Evolutionary conservation across 352 stramenopile species (phyloP).

Genomic region (Pythium chondricola): DNA sequence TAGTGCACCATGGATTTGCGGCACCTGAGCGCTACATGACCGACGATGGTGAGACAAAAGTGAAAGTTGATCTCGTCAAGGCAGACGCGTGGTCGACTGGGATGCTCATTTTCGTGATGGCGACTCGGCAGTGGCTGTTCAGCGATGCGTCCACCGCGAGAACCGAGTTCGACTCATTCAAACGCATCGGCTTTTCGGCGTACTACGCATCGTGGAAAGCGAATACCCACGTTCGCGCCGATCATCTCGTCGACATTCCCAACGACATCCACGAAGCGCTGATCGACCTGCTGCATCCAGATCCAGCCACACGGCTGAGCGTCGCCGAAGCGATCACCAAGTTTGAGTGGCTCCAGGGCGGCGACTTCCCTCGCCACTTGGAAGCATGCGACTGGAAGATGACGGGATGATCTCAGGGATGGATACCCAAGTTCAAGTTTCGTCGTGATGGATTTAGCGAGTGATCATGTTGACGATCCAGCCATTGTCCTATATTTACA

Average conservation of each 20-base stretch:
- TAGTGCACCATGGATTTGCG: conserved; percentile 2
- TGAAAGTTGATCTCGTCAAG: conserved; percentile 12
- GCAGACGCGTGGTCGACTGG: conserved; percentile 23
- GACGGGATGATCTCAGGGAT: not conserved
- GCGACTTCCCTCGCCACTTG: not conserved
- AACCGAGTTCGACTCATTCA: conserved; percentile 3
- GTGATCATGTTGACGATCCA: too few species aligned
- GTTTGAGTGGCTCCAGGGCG: conserved; percentile 5
- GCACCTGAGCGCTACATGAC: conserved; percentile 12
- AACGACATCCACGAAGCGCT: conserved; percentile 8
- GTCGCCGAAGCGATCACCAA: not conserved
- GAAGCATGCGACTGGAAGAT: conserved; percentile 9
- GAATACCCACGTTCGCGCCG: not conserved
- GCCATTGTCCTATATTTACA: too few species aligned
- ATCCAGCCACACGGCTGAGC: conserved; percentile 1
- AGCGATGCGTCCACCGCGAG: not conserved
- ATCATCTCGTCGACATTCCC: not conserved
- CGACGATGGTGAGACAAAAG: not conserved
- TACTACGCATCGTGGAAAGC: conserved; percentile 8
- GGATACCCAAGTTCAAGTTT: not conserved
- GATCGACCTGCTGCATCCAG: conserved; percentile 4
- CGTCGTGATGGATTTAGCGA: too few species aligned
- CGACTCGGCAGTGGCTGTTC: conserved; percentile 8
- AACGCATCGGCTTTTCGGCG: conserved; percentile 1
- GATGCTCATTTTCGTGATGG: conserved; percentile 17